Conservation (phyloP, 2,329 filamentous ascomycete genomes). For the Didymellaceae sp. region DNA sequence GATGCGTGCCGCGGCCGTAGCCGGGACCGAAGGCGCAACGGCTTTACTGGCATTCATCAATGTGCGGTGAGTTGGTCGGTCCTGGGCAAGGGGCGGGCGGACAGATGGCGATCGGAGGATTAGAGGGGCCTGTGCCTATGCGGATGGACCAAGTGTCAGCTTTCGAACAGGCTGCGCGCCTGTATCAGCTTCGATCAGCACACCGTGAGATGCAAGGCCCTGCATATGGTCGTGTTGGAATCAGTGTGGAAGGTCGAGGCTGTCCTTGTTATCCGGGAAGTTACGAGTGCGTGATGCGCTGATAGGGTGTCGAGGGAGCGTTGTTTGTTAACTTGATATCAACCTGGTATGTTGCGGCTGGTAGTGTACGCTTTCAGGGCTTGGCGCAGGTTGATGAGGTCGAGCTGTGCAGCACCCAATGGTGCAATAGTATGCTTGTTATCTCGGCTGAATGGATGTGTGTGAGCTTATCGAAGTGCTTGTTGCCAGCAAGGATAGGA, state of each 20-base stretch:
- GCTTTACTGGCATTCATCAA: slow-evolving; percentile 13
- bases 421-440: slow-evolving; percentile 1
- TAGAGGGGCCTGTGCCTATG: slow-evolving; percentile 6
- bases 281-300: background rate
- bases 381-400: slow-evolving; percentile 19
- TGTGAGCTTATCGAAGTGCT: background rate
- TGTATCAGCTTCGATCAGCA: slow-evolving; percentile 9
- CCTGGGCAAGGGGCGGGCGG: slow-evolving; percentile 2
- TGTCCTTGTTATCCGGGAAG: background rate
- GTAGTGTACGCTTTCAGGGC: slow-evolving; percentile 5
- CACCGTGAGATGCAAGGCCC: background rate
- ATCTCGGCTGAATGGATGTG: slow-evolving; percentile 1
- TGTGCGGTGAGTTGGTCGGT: slow-evolving; percentile 12
- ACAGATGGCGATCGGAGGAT: slow-evolving; percentile 3
- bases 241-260: too few relatives aligned
- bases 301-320: background rate
- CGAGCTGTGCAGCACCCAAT: slow-evolving; percentile 5
- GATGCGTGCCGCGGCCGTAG: slow-evolving; percentile 9
- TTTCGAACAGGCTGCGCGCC: background rate
- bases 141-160: slow-evolving; percentile 14
- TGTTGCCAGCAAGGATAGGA: too few relatives aligned
- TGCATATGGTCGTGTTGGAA: background rate
- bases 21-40: slow-evolving; percentile 7
- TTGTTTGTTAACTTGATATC: background rate
- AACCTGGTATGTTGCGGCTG: background rate